These are phyloP conservation scores for Cladosporium cucumerinum DNA, from an alignment of 2,329 filamentous ascomycete species.

Conservation along the genomic window DNA sequence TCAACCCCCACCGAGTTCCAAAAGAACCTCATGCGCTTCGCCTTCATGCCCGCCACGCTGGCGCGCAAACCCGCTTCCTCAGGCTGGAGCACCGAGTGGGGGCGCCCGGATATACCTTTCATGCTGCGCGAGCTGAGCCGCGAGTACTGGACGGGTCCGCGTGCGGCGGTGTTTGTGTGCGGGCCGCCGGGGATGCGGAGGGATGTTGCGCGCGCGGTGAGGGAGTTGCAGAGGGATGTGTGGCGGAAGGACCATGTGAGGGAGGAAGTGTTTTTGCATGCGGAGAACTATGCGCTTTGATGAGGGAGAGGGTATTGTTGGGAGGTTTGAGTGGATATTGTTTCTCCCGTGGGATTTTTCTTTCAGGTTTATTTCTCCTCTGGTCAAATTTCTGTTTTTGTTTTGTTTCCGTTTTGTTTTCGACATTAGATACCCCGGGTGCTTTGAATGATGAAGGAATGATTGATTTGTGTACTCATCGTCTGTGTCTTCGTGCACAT, in stretches of 20 bases:
- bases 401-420: not conserved
- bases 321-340: no score
- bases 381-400: no score
- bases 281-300: constrained; percentile 88
- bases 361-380: no score
- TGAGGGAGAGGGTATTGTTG: not conserved
- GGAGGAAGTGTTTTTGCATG: constrained; percentile 91
- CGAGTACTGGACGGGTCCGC: constrained; percentile 67
- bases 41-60: constrained; percentile 62
- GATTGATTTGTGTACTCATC: not conserved
- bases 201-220: constrained; percentile 82
- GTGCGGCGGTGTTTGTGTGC: constrained; percentile 89
- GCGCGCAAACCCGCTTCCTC: constrained; percentile 49
- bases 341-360: not conserved
- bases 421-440: not conserved
- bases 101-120: constrained; percentile 80
- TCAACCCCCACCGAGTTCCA: constrained; percentile 83
- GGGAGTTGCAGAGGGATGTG: constrained; percentile 75
- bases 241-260: constrained; percentile 67
- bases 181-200: constrained; percentile 83
- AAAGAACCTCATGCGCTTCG: constrained; percentile 85
- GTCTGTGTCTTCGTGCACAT: not conserved
- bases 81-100: constrained; percentile 90
- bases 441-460: not conserved
- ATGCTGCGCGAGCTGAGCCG: constrained; percentile 80